These are phyloP conservation scores for Pythium periplocum DNA, from an alignment of 352 stramenopile species.

Conservation along the genomic window DNA sequence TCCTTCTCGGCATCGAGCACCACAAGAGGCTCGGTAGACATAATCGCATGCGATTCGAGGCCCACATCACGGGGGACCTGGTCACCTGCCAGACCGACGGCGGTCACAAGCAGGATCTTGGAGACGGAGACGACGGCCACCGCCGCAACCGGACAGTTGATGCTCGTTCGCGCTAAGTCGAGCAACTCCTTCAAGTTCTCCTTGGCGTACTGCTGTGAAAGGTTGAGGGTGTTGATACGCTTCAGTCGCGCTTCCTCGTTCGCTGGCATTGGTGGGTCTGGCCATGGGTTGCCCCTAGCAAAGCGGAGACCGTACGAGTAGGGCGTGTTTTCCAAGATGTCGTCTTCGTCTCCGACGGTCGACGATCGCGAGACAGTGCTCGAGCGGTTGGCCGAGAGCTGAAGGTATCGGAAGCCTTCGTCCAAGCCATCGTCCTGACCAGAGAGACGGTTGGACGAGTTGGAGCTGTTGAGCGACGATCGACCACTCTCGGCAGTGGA, in stretches of 20 bases:
- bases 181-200: slow-evolving; percentile 67
- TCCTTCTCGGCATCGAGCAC: slow-evolving; percentile 74
- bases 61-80: slow-evolving; percentile 74
- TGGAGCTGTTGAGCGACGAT: no score
- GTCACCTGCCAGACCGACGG: slow-evolving; percentile 66
- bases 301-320: slow-evolving; percentile 72
- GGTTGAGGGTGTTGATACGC: slow-evolving; percentile 58
- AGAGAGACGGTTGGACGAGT: no score
- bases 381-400: no score
- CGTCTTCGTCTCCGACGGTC: slow-evolving; percentile 39
- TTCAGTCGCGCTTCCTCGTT: slow-evolving; percentile 51
- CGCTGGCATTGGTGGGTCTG: slow-evolving; percentile 52
- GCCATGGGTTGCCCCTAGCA: slow-evolving; percentile 69
- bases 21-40: slow-evolving; percentile 65
- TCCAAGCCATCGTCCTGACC: no score
- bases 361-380: no score
- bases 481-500: no score
- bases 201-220: slow-evolving; percentile 75
- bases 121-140: slow-evolving; percentile 65
- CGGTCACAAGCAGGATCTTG: slow-evolving; percentile 73
- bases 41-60: slow-evolving; percentile 70
- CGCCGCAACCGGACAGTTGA: slow-evolving; percentile 63
- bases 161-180: slow-evolving; percentile 60
- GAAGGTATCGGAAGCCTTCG: no score
- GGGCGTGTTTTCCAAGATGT: slow-evolving; percentile 45